A percentile compares a stretch with the other conserved stretches of the same genome.
These are phyloP conservation scores for Penicillium coprophilum DNA, from an alignment of 495 filamentous ascomycete species.

Conservation along the genomic window DNA sequence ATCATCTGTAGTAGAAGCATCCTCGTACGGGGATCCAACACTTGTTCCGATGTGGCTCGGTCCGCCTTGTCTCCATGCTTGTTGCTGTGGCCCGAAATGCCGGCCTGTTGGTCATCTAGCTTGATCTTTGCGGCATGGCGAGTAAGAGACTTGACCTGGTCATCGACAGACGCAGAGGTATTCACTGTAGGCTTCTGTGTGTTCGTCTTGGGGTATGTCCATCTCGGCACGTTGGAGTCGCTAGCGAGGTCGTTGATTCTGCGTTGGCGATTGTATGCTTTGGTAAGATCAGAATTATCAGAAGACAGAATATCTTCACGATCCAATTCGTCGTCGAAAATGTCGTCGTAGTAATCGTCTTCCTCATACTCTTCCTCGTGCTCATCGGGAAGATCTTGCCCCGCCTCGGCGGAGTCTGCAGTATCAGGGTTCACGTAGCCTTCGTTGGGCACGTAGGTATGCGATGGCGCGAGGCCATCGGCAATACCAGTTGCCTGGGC, in stretches of 20 bases:
- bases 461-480: constrained; percentile 50
- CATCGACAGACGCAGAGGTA: constrained; percentile 73
- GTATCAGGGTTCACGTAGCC: constrained; percentile 48
- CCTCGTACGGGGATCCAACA: constrained; percentile 87
- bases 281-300: constrained; percentile 71
- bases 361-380: constrained; percentile 43
- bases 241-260: constrained; percentile 56
- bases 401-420: constrained; percentile 35
- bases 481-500: constrained; percentile 34
- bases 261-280: constrained; percentile 87
- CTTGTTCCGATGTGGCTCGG: constrained; percentile 88
- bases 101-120: constrained; percentile 65
- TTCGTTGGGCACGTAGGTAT: constrained; percentile 55
- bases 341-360: constrained; percentile 59
- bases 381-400: constrained; percentile 34
- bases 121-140: constrained; percentile 88
- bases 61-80: constrained; percentile 75
- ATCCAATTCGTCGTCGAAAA: constrained; percentile 57
- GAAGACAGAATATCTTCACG: constrained; percentile 58
- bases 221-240: constrained; percentile 55
- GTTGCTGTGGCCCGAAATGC: constrained; percentile 50
- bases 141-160: constrained; percentile 79
- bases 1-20: constrained; percentile 96
- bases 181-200: constrained; percentile 82
- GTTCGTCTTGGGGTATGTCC: constrained; percentile 71